phyloP scores from a whole-genome alignment of 129 eudicot genomes.

The Apium graveolens region DNA sequence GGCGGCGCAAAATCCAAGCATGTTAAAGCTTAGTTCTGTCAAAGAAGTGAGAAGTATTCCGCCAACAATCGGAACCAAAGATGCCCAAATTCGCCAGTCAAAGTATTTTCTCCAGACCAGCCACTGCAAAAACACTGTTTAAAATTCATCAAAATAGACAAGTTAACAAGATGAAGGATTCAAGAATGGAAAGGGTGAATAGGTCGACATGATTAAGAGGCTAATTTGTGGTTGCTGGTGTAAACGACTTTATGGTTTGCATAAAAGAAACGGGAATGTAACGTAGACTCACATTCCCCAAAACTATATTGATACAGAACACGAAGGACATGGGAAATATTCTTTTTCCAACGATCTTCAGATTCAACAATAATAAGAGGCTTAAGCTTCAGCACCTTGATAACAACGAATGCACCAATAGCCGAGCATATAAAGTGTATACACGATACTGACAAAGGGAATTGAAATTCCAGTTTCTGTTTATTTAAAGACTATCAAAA shows the following conservation, averaged over 20 bases:
- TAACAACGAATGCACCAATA: conserved; percentile 79
- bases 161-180: neutral
- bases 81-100: conserved; percentile 92
- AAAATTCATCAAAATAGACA: conserved; percentile 14
- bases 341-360: conserved; percentile 91
- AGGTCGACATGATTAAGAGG: neutral
- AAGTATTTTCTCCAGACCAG: conserved; percentile 86
- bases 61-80: conserved; percentile 89
- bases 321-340: conserved; percentile 97
- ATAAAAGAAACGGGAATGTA: conserved; percentile 95
- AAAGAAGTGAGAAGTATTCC: conserved; percentile 95
- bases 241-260: conserved; percentile 97
- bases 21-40: conserved; percentile 88
- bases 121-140: conserved; percentile 94
- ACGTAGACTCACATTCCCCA: conserved; percentile 98
- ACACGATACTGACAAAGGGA: conserved; percentile 84
- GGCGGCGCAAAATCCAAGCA: conserved; percentile 89
- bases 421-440: conserved; percentile 91
- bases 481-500: neutral
- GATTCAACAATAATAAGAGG: conserved; percentile 82
- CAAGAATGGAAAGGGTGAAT: neutral
- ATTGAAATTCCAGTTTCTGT: conserved; percentile 94
- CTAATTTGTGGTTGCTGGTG: conserved; percentile 98
- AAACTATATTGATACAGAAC: conserved; percentile 82
- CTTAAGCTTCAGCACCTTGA: conserved; percentile 71